A percentile compares a stretch with the other conserved stretches of the same genome.
phyloP scores from a whole-genome alignment of 495 filamentous ascomycete genomes.

The Tetracladium setigerum region DNA sequence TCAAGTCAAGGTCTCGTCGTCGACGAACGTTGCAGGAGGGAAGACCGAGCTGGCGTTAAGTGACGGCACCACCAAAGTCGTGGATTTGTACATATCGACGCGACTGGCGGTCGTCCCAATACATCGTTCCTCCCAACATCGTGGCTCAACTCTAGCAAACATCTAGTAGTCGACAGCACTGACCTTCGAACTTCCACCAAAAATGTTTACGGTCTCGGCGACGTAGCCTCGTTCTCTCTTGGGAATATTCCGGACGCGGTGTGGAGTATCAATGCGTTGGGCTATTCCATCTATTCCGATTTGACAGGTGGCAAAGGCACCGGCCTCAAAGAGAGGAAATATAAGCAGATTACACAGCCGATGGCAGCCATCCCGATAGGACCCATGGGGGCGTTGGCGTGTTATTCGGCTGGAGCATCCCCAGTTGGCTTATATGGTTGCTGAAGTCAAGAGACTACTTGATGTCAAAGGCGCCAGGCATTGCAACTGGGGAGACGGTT shows the following conservation, averaged over 20 bases:
- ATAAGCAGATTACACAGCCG: slow-evolving; percentile 30
- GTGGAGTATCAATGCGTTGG: slow-evolving; percentile 1
- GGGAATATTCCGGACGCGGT: background rate
- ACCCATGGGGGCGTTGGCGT: slow-evolving; percentile 43
- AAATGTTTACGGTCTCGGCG: slow-evolving; percentile 31
- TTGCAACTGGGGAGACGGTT: background rate
- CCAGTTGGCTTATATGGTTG: slow-evolving; percentile 43
- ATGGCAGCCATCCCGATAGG: slow-evolving; percentile 46
- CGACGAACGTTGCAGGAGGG: background rate
- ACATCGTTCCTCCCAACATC: slow-evolving; percentile 39
- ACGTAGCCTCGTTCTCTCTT: slow-evolving; percentile 24
- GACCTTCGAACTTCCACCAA: slow-evolving; percentile 22
- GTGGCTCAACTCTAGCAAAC: slow-evolving; percentile 33
- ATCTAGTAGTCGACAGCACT: slow-evolving; percentile 38
- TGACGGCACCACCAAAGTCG: slow-evolving; percentile 15
- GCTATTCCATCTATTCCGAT: slow-evolving; percentile 9
- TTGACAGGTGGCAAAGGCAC: slow-evolving; percentile 7
- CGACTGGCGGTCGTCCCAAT: slow-evolving; percentile 42
- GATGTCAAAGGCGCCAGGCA: slow-evolving; percentile 4
- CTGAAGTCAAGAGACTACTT: slow-evolving; percentile 51
- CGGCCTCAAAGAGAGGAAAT: slow-evolving; percentile 20
- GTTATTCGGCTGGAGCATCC: slow-evolving; percentile 38
- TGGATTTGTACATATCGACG: slow-evolving; percentile 48
- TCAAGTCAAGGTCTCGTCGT: slow-evolving; percentile 10
- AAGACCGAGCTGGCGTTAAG: slow-evolving; percentile 9